Base-by-base conservation (phyloP, 202 grass and related monocot species). In the Zizania palustris region DNA sequence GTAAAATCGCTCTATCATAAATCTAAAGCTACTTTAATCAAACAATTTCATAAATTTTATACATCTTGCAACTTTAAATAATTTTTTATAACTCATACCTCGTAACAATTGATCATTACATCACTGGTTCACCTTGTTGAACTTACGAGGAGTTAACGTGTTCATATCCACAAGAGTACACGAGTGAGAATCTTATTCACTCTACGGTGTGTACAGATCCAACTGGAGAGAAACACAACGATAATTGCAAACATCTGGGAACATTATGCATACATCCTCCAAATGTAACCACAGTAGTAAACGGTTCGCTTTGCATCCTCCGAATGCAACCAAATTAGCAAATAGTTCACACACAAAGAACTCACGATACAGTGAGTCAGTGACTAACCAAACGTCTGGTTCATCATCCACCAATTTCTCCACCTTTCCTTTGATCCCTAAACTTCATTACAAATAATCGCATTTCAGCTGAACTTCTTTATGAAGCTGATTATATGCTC, bases 401-500 rank as follows among this genome's bases (percentile, higher is more conserved):
- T 28, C 28, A 5, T 11, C n/a, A 5, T 11, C n/a, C 5, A 67
- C 2, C 18, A 44, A 19, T 13, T 10, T 12, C 2, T 11, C 7
- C 19, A 44, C 4, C 12, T 48, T 13, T 37, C 16, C 3, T n/a
- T 4, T 33, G n/a, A 22, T 10, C 11, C 14, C 22, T 50, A 5
- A n/a, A n/a, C 3, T 15, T 16, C 46, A 70, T 34, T 2, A 5
- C 5, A 4, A 41, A 12, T 21, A 1, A 64, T 45, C n/a, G 9
- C 4, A 1, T 4, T 12, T 86, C 66, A 82, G 11, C 56, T 72
- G 54, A 89, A 91, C 72, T 91, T 95, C 4, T 71, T 73, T 45
- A 95, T 82, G 54, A 87, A 91, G 60, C 22, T 63, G 10, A 86
- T 56, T 79, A 95, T 80, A 69, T 86, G 53, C 3, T 77, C 59